phyloP scores from a whole-genome alignment of 371 early-diverging fungal species.

The Amoeboradix gromovi region DNA sequence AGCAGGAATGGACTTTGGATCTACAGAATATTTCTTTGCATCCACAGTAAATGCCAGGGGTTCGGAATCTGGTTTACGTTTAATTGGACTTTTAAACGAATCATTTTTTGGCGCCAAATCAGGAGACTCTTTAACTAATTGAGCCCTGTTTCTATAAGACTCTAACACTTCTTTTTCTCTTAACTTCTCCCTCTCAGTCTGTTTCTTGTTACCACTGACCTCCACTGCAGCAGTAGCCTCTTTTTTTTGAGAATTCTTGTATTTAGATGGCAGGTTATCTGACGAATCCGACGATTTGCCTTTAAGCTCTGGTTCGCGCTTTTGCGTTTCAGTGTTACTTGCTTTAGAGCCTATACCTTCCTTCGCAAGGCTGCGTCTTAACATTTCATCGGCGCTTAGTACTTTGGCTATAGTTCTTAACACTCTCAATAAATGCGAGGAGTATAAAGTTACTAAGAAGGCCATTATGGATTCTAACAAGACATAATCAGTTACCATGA shows the following conservation, averaged over 20 bases:
- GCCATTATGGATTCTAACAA: neutral
- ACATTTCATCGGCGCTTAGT: neutral
- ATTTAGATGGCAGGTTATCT: too few relatives aligned
- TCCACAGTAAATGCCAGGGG: too few relatives aligned
- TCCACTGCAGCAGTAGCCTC: neutral
- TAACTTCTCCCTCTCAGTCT: neutral
- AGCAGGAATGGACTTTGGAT: neutral
- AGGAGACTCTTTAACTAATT: neutral
- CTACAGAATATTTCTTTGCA: too few relatives aligned
- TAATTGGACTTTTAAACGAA: neutral
- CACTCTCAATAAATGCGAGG: neutral
- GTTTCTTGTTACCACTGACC: neutral
- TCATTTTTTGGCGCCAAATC: neutral
- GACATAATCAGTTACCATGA: neutral
- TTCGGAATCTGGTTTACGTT: neutral
- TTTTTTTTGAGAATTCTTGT: too few relatives aligned
- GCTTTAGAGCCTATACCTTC: neutral
- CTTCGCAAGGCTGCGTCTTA: neutral
- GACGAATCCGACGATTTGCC: too few relatives aligned
- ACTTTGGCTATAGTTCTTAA: neutral
- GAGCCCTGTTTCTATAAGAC: neutral
- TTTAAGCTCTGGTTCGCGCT: too few relatives aligned
- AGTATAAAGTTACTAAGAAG: neutral
- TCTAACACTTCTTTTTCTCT: neutral
- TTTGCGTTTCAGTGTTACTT: too few relatives aligned